These are phyloP conservation scores for Onygenales sp. DNA, from an alignment of 2,329 filamentous ascomycete genomes.

Conservation along the genomic window DNA sequence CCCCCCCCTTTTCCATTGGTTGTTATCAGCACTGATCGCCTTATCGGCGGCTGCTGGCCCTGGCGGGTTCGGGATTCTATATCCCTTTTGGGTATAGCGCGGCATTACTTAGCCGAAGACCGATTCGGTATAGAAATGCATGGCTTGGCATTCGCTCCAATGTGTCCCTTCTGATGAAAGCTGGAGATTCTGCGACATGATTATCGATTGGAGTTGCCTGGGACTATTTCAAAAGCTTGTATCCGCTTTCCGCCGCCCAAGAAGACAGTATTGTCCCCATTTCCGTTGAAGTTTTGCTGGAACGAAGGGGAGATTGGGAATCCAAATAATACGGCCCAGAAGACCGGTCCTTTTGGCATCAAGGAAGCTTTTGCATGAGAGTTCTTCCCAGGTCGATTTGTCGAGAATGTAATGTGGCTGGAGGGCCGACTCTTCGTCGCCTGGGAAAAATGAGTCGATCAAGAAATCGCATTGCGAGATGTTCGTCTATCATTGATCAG, in stretches of 20 bases:
- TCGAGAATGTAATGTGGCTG: conserved; percentile 78
- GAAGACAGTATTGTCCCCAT: conserved; percentile 83
- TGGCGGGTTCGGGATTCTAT: conserved; percentile 22
- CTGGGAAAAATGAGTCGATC: conserved; percentile 75
- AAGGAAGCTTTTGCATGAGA: conserved; percentile 70
- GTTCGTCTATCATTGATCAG: conserved; percentile 44
- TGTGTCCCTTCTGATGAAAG: background rate
- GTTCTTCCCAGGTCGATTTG: conserved; percentile 62
- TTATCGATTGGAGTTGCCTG: background rate
- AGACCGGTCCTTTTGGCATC: conserved; percentile 66
- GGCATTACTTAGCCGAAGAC: conserved; percentile 2
- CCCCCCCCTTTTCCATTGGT: background rate
- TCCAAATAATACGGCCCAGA: conserved; percentile 68
- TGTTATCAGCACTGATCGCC: background rate
- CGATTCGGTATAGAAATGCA: conserved; percentile 9
- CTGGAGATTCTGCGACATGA: background rate
- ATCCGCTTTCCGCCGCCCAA: conserved; percentile 45
- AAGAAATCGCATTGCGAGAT: conserved; percentile 69
- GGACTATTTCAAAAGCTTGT: background rate
- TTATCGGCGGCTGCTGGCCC: background rate
- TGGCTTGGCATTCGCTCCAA: background rate
- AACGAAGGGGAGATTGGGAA: conserved; percentile 62
- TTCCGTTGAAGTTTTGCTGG: conserved; percentile 61
- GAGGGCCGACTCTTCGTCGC: conserved; percentile 47
- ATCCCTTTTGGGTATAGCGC: conserved; percentile 25